A percentile compares a stretch with the other conserved stretches of the same genome.
Conservation (phyloP, 768 basidiomycete genomes). For the Boletus vermiculosoides region DNA sequence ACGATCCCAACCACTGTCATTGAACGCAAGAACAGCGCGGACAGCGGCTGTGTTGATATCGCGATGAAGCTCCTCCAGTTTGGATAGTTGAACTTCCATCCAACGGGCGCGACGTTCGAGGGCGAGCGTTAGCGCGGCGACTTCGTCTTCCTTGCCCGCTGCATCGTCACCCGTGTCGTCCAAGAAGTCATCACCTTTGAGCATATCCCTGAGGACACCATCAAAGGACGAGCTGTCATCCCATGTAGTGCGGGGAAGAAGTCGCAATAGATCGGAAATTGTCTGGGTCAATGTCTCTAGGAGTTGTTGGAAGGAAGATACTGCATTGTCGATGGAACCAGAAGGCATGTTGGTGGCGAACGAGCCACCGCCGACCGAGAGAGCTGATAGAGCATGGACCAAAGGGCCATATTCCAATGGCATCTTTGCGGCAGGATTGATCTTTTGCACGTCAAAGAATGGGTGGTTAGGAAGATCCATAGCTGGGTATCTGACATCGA, state of each 20-base stretch:
- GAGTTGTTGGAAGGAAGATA: slow-evolving; percentile 86
- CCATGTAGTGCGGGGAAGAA: slow-evolving; percentile 87
- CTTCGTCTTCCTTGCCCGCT: slow-evolving; percentile 74
- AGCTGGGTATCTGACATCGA: slow-evolving; percentile 56
- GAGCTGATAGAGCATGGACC: slow-evolving; percentile 80
- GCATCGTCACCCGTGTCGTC: slow-evolving; percentile 70
- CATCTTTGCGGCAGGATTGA: slow-evolving; percentile 76
- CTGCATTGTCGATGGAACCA: slow-evolving; percentile 87
- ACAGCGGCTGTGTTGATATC: slow-evolving; percentile 90
- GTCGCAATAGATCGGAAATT: slow-evolving; percentile 79
- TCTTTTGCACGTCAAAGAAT: slow-evolving; percentile 70
- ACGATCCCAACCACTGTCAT: slow-evolving; percentile 83
- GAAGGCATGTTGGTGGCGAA: slow-evolving; percentile 78
- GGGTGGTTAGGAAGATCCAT: slow-evolving; percentile 70
- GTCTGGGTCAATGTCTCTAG: slow-evolving; percentile 88
- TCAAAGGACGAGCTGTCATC: slow-evolving; percentile 89
- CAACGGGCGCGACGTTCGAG: slow-evolving; percentile 87
- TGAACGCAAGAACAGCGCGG: slow-evolving; percentile 76
- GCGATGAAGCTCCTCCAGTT: slow-evolving; percentile 84
- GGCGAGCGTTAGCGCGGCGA: slow-evolving; percentile 77
- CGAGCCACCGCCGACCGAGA: slow-evolving; percentile 82
- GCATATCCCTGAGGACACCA: slow-evolving; percentile 82
- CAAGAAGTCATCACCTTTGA: slow-evolving; percentile 83
- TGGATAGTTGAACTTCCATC: slow-evolving; percentile 91
- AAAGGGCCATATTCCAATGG: slow-evolving; percentile 83